Evolutionary conservation across 1,284 basidiomycete genomes (phyloP), one percentile per base, ranked within the genome.

Genomic region (Sanghuangporus sanghuang): DNA sequence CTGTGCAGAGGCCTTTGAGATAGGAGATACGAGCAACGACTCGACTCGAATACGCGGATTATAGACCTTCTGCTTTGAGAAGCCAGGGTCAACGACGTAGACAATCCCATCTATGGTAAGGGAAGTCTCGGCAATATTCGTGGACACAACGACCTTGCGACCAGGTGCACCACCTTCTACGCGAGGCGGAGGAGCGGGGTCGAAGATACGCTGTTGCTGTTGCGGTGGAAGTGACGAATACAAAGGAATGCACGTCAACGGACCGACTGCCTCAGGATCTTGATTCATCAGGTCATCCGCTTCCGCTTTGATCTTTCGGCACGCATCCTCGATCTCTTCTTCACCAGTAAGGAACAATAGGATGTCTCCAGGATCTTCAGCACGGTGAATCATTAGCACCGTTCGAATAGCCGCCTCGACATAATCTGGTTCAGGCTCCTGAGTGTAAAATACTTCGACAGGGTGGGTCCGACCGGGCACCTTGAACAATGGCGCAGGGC

Each of bases 91-190:
- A 52, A 99, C 95, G 63, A 99, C 96, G 72, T 98, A 99, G 12
- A 99, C 95, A 71, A 99, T 98, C 27, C 96, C 97, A 70, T 98
- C 96, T 66, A 99, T 98, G 1, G 96, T 99, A 42, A 99, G 78
- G 9, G 95, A 97, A 0, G 97, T 99, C 77, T 99, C 96, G 7
- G 97, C 97, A 67, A 99, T 96, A 76, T 99, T 99, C 40, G 97
- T 99, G 12, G 95, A 94, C 0, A 99, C 80, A 56, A 99, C 93
- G 38, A 98, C 86, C 76, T 99, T 99, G 67, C 96, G 86, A 0
- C 96, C 95, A 0, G 92, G 88, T 0, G 93, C 89, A 1, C 93
- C 90, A 63, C 81, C 86, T 0, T 83, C 75, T 0, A 76, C 80
- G 5, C 82, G 78, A 0, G 92, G 75, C 1, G 79, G 71, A 0